Evolutionary conservation across 2,329 filamentous ascomycete species (phyloP).

Genomic region (Xylariaceae sp.): DNA sequence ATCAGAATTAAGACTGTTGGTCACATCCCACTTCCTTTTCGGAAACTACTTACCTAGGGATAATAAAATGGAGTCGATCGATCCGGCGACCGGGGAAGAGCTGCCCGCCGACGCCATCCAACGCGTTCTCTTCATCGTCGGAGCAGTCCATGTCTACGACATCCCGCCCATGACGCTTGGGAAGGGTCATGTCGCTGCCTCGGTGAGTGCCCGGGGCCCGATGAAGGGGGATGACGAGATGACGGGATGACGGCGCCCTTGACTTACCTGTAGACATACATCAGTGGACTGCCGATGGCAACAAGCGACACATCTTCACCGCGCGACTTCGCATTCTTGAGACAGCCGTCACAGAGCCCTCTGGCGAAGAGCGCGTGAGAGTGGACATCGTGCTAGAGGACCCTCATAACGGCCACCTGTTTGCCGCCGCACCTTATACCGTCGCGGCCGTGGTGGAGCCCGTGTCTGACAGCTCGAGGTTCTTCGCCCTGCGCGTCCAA

Average conservation of each 20-base stretch:
- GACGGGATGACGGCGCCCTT: no score
- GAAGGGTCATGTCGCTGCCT: conserved; percentile 70
- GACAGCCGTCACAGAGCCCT: conserved; percentile 52
- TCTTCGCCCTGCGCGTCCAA: conserved; percentile 78
- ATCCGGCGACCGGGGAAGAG: conserved; percentile 64
- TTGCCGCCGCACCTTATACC: conserved; percentile 78
- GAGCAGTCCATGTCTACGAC: conserved; percentile 76
- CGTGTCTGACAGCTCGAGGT: conserved; percentile 71
- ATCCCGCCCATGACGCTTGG: conserved; percentile 75
- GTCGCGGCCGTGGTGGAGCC: conserved; percentile 63
- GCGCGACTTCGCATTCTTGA: conserved; percentile 74
- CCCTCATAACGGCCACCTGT: conserved; percentile 63
- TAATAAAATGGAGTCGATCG: conserved; percentile 53
- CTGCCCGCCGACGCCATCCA: conserved; percentile 75
- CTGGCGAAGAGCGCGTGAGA: conserved; percentile 52
- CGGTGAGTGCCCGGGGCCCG: conserved; percentile 22
- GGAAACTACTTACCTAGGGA: not conserved
- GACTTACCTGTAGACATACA: not conserved
- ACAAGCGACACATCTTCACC: conserved; percentile 75
- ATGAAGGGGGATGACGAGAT: no score
- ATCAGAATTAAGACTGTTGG: no score
- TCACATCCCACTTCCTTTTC: not conserved
- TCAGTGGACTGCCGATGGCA: conserved; percentile 64
- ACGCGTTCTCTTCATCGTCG: conserved; percentile 72
- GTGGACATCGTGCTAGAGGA: conserved; percentile 78